Conservation (phyloP, 2,329 filamentous ascomycete genomes). For the Sporothrix globosa region DNA sequence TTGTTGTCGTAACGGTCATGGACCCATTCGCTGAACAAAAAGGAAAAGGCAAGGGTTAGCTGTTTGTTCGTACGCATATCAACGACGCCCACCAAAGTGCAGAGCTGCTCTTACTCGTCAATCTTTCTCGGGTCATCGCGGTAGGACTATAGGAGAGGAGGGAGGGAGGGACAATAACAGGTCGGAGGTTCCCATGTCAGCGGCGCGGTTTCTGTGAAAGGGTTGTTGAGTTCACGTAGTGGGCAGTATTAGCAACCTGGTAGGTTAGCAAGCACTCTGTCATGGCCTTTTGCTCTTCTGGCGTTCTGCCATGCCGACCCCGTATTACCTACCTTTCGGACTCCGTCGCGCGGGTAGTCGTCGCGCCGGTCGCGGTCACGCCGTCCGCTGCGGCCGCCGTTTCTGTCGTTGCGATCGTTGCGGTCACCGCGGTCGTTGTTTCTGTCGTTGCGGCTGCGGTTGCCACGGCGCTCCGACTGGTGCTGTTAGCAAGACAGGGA, state of each 20-base stretch:
- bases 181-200: conserved; percentile 43
- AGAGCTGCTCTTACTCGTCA: conserved; percentile 62
- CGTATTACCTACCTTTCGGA: conserved; percentile 74
- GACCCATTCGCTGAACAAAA: conserved; percentile 75
- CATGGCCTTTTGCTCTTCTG: conserved; percentile 32
- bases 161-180: conserved; percentile 37
- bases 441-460: conserved; percentile 23
- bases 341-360: conserved; percentile 74
- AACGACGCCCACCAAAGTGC: background rate
- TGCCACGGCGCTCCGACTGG: conserved; percentile 27
- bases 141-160: conserved; percentile 56
- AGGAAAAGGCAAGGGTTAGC: background rate
- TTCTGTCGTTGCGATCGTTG: conserved; percentile 44
- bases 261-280: background rate
- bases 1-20: conserved; percentile 86
- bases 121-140: conserved; percentile 67
- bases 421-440: conserved; percentile 15
- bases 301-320: background rate
- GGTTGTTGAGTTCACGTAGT: background rate
- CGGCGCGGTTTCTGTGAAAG: conserved; percentile 39
- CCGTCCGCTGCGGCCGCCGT: conserved; percentile 36
- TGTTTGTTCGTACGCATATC: background rate
- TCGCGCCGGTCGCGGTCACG: conserved; percentile 44
- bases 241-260: conserved; percentile 11
- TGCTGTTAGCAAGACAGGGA: conserved; percentile 19